Evolutionary conservation across 345 rosid genomes (phyloP), one percentile per base, ranked within the genome.

Genomic region (Acer negundo): DNA sequence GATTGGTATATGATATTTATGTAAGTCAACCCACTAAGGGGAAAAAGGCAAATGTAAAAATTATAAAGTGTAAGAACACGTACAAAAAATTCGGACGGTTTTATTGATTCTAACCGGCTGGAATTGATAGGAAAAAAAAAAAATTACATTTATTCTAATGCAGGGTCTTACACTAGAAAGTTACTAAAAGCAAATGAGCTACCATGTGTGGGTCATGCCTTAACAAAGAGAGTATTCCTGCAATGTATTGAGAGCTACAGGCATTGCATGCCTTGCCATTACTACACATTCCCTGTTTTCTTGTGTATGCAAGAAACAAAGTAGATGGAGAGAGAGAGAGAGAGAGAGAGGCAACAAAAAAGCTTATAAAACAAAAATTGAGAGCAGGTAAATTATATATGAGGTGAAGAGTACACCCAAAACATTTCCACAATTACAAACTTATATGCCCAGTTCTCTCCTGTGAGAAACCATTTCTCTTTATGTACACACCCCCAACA

Each of bases 401-500:
- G 69, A 72, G 73, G 72, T 75, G 79, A 77, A 77, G 79, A 62
- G 47, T 63, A 79, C 80, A 84, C 67, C 81, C 80, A 40, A 81
- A 79, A 61, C 85, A 72, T 83, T 75, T 86, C 81, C 77, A 84
- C 77, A 83, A 69, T 85, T 79, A 81, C 87, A 85, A 80, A 75
- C 84, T 59, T 82, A 73, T 82, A 75, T 78, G 59, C 79, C 84
- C 84, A 77, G 64, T 79, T 71, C 77, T 77, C 83, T 75, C 69
- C 72, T 80, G 77, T 64, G 72, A 64, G 84, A 75, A 76, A 55
- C 70, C 78, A 77, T 69, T 69, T 72, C 84, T 76, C 81, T 75
- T 66, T 86, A 82, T 89, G 77, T 85, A 89, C 92, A 87, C 77
- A 38, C 69, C 82, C 85, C 84, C 87, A 82, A 75, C 83, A 83